Percentiles rank a stretch among this genome's conserved stretches.
Conservation (phyloP, 305 asterid species). For the Fraxinus paxiana region DNA sequence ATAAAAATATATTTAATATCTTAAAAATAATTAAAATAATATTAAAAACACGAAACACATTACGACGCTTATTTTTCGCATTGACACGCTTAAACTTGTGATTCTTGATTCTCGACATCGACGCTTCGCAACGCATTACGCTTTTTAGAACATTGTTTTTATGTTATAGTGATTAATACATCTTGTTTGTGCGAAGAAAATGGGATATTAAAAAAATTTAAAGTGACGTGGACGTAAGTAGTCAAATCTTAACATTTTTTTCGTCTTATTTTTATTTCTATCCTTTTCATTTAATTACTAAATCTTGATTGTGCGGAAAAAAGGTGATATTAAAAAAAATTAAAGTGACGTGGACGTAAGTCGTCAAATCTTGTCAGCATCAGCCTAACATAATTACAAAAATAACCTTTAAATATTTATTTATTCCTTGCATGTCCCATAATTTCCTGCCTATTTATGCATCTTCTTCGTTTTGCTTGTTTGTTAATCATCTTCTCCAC, state of each 20-base stretch:
- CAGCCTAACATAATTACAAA: neutral
- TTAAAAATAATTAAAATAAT: too few relatives aligned
- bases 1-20: too few relatives aligned
- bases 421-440: neutral
- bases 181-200: too few relatives aligned
- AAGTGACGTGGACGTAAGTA: neutral
- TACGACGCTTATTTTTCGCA: too few relatives aligned
- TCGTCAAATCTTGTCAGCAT: neutral
- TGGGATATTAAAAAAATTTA: too few relatives aligned
- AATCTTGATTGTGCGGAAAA: too few relatives aligned
- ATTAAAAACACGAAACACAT: too few relatives aligned
- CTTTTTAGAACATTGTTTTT: too few relatives aligned
- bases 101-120: too few relatives aligned
- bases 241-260: neutral
- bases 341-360: neutral
- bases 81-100: too few relatives aligned
- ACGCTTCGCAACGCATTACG: too few relatives aligned
- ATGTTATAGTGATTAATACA: too few relatives aligned
- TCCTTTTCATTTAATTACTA: neutral
- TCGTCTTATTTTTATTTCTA: neutral
- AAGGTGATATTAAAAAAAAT: neutral
- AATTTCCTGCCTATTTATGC: slow-evolving; percentile 25
- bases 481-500: neutral
- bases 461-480: slow-evolving; percentile 3
- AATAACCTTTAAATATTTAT: neutral